Evolutionary conservation across 2,329 filamentous ascomycete genomes (phyloP).

Genomic region (Cucurbitaria berberidis): DNA sequence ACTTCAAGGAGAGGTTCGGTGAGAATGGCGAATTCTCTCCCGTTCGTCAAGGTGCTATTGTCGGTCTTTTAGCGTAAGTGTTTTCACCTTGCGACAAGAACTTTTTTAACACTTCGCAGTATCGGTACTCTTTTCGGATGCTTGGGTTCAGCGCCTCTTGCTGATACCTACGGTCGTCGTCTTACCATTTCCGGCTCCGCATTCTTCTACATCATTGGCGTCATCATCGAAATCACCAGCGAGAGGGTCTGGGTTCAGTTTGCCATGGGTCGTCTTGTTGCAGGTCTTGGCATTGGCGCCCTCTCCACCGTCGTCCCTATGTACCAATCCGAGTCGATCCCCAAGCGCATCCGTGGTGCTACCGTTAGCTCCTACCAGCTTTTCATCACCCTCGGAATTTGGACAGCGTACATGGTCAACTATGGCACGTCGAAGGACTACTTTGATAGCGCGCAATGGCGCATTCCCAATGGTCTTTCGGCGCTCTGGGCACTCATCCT

Average conservation of each 20-base stretch:
- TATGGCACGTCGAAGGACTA: conserved; percentile 62
- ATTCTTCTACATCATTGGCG: conserved; percentile 68
- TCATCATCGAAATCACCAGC: conserved; percentile 70
- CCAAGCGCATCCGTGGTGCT: conserved; percentile 68
- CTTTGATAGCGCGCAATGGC: conserved; percentile 63
- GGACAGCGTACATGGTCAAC: conserved; percentile 60
- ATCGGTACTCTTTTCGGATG: conserved; percentile 78
- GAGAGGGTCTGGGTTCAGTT: conserved; percentile 66
- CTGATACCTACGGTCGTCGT: conserved; percentile 66
- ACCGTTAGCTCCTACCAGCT: conserved; percentile 70
- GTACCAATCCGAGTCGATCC: conserved; percentile 72
- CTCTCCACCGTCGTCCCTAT: conserved; percentile 64
- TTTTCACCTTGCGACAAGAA: neutral
- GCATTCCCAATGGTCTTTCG: conserved; percentile 67
- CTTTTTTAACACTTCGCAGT: conserved; percentile 17
- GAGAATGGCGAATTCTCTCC: conserved; percentile 43
- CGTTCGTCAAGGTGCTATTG: conserved; percentile 44
- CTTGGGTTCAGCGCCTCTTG: conserved; percentile 63
- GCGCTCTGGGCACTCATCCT: conserved; percentile 64
- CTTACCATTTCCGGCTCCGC: conserved; percentile 66
- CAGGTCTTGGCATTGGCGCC: conserved; percentile 69
- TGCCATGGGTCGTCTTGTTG: conserved; percentile 66
- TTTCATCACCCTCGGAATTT: conserved; percentile 72
- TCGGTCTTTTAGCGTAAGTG: conserved; percentile 44
- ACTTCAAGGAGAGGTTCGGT: conserved; percentile 42